Percentiles rank a stretch among this genome's conserved stretches.
Conservation (phyloP, 305 asterid genomes). For the Striga hermonthica region DNA sequence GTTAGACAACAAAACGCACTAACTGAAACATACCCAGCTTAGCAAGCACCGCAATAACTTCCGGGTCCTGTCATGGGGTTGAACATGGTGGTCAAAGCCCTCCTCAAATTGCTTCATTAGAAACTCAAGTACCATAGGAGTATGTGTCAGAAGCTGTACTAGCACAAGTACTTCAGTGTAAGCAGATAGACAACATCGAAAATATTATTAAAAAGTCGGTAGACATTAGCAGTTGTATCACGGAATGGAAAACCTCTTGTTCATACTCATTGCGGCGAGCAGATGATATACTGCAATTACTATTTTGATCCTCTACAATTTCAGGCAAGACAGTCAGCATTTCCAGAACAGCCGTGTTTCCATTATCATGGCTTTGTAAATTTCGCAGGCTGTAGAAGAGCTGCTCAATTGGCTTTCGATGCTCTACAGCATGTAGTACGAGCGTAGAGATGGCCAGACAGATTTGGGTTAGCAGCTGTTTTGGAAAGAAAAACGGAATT, state of each 20-base stretch:
- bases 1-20: constrained; percentile 25
- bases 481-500: constrained; percentile 23
- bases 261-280: constrained; percentile 62
- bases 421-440: constrained; percentile 73
- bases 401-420: constrained; percentile 66
- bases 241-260: constrained; percentile 60
- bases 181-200: constrained; percentile 33
- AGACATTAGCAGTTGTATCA: constrained; percentile 26
- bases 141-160: constrained; percentile 78
- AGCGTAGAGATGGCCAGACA: constrained; percentile 87
- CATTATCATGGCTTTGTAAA: constrained; percentile 64
- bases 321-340: constrained; percentile 87
- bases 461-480: constrained; percentile 88
- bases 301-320: constrained; percentile 66
- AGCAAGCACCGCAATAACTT: constrained; percentile 84
- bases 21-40: constrained; percentile 73
- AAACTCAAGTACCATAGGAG: constrained; percentile 79
- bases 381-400: constrained; percentile 76
- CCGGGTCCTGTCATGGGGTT: constrained; percentile 54
- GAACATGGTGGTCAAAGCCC: constrained; percentile 44
- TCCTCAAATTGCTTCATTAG: constrained; percentile 65
- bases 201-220: constrained; percentile 3
- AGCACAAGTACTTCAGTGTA: constrained; percentile 33
- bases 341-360: constrained; percentile 68
- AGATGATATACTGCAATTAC: constrained; percentile 46